Percentiles rank a stretch among this genome's conserved stretches.
These are phyloP conservation scores for Fraxinus anomala DNA, from an alignment of 257 asterid genomes.

Conservation along the genomic window DNA sequence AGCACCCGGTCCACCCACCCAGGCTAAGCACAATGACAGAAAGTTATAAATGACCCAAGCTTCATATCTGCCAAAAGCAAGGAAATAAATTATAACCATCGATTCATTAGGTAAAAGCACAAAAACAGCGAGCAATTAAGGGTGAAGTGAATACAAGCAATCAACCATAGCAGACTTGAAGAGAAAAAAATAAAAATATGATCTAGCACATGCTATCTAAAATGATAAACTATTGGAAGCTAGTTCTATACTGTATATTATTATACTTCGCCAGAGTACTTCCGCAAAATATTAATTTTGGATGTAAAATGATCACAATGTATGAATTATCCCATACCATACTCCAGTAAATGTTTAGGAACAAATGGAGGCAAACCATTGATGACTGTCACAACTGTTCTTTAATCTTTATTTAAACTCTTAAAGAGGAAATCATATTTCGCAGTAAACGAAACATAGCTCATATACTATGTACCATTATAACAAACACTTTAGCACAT, in stretches of 20 bases:
- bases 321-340: neutral
- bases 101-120: slow-evolving; percentile 14
- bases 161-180: slow-evolving; percentile 6
- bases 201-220: neutral
- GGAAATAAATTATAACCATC: slow-evolving; percentile 24
- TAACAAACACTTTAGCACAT: too few relatives aligned
- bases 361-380: neutral
- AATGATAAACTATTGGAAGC: slow-evolving; percentile 10
- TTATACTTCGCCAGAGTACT: neutral
- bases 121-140: slow-evolving; percentile 1
- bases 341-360: neutral
- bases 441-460: too few relatives aligned
- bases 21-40: slow-evolving; percentile 93
- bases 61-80: slow-evolving; percentile 73
- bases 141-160: neutral
- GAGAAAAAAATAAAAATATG: slow-evolving; percentile 16
- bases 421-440: neutral
- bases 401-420: neutral
- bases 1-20: slow-evolving; percentile 99
- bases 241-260: neutral
- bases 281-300: neutral
- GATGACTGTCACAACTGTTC: neutral
- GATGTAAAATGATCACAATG: neutral
- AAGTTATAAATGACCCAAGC: slow-evolving; percentile 99
- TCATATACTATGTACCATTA: too few relatives aligned